phyloP scores from a whole-genome alignment of 148 eudicot genomes.

The Nepenthes mirabilis region DNA sequence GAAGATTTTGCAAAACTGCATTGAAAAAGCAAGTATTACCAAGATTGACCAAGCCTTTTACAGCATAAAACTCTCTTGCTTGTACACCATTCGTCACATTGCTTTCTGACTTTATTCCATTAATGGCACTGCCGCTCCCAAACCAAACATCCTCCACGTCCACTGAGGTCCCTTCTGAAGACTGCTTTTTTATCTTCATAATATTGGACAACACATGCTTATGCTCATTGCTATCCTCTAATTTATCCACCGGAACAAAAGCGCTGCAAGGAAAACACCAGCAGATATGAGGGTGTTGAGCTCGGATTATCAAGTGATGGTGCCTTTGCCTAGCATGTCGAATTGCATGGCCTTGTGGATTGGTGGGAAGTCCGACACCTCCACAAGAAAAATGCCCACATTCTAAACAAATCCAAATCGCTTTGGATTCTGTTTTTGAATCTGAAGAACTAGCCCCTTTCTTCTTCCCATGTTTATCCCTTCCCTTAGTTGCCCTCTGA shows the following conservation, averaged over 20 bases:
- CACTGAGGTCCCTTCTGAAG: constrained; percentile 28
- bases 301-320: constrained; percentile 66
- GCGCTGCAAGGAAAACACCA: constrained; percentile 77
- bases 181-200: constrained; percentile 45
- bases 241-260: constrained; percentile 42
- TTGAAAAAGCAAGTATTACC: constrained; percentile 98
- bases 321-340: constrained; percentile 54
- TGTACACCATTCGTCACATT: constrained; percentile 9
- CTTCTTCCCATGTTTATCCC: constrained; percentile 58
- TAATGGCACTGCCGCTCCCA: constrained; percentile 53
- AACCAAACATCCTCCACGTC: constrained; percentile 92
- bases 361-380: constrained; percentile 72
- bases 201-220: constrained; percentile 41
- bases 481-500: constrained; percentile 45
- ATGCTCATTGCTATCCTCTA: constrained; percentile 31
- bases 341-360: constrained; percentile 60
- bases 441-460: constrained; percentile 34
- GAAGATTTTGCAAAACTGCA: constrained; percentile 79
- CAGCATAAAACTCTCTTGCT: constrained; percentile 30
- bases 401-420: constrained; percentile 85
- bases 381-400: constrained; percentile 89
- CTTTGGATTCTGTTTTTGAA: constrained; percentile 32
- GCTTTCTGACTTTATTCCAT: constrained; percentile 31
- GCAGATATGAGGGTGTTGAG: constrained; percentile 51
- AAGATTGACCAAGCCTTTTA: constrained; percentile 68